Percentiles rank a stretch among this genome's conserved stretches.
These are phyloP conservation scores for Gossypium schwendimanii DNA, from an alignment of 441 rosid genomes.

Conservation along the genomic window DNA sequence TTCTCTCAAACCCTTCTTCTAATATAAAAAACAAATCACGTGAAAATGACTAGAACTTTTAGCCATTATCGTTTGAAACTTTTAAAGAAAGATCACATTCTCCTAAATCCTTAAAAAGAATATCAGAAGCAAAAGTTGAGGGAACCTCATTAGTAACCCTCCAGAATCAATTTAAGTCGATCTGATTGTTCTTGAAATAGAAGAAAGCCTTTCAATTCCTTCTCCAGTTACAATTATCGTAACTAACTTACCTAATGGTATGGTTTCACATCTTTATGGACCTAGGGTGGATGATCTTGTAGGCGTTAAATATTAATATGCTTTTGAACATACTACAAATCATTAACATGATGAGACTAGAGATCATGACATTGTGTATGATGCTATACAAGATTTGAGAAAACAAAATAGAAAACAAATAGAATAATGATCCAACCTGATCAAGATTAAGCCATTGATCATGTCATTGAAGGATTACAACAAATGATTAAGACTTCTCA, in stretches of 20 bases:
- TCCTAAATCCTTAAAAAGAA: not conserved
- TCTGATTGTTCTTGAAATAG: not conserved
- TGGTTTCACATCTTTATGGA: not conserved
- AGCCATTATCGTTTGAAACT: not conserved
- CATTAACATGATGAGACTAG: not conserved
- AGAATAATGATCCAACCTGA: not conserved
- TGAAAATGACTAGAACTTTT: not conserved
- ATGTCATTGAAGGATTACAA: not conserved
- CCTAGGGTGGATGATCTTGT: not conserved
- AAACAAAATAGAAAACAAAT: too few relatives aligned
- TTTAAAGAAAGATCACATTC: not conserved
- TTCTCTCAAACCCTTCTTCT: not conserved
- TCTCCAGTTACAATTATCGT: not conserved
- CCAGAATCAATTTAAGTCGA: not conserved
- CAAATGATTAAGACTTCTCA: not conserved
- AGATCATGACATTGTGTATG: not conserved
- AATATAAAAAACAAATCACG: not conserved
- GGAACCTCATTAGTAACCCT: not conserved
- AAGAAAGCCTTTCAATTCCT: not conserved
- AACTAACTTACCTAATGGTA: not conserved
- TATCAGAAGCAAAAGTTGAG: not conserved
- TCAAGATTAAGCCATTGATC: not conserved
- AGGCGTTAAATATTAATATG: not conserved
- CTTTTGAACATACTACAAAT: not conserved
- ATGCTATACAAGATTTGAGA: not conserved